Base-by-base conservation (phyloP, 306 rosid species). In the Arachis stenosperma region DNA sequence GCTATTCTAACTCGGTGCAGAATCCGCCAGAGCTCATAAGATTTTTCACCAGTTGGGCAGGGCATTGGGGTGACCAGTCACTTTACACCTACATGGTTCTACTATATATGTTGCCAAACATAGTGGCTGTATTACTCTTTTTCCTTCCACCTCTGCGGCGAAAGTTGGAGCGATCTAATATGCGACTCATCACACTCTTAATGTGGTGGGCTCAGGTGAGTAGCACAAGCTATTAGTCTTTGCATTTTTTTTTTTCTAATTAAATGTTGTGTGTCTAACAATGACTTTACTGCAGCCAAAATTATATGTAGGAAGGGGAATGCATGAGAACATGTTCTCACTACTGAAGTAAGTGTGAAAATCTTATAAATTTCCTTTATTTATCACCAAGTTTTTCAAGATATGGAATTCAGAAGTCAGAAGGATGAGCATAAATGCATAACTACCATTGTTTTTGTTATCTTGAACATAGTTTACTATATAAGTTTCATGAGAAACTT, bases 161-260 rank as follows among this genome's bases (percentile, higher is more conserved):
- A 71, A 69, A 33, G 61, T 53, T 91, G 88, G 99, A 95, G 84
- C 88, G 93, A 55, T 91, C 99, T 54, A 90, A 95, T 69, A 77
- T 71, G 81, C 73, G 83, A 74, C 68, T 88, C 64, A 6, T 90
- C 79, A 88, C 96, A 68, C 80, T 95, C 65, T 43, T 90, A 39
- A 90, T 88, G 96, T 91, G 99, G 99, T 95, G 99, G 99, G 88
- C 97, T 84, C 99, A 91, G 95, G 99, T 84, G 69, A 86, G 90
- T 14, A 78, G 51, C 65, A 70, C 77, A 57, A 51, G 39, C 63
- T 80, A 56, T 52, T 43, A 55, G 50, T 63, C 11, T 40, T 74
- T 72, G 6, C 50, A 37, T 62, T 14, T 57, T 59, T 43, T 47
- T 40, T 65, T 47, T 15, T 55, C 60, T 13, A 70, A 61, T 22